These are phyloP conservation scores for Gracilaria gracilis DNA, from an alignment of 23 red algal species.

Conservation along the genomic window DNA sequence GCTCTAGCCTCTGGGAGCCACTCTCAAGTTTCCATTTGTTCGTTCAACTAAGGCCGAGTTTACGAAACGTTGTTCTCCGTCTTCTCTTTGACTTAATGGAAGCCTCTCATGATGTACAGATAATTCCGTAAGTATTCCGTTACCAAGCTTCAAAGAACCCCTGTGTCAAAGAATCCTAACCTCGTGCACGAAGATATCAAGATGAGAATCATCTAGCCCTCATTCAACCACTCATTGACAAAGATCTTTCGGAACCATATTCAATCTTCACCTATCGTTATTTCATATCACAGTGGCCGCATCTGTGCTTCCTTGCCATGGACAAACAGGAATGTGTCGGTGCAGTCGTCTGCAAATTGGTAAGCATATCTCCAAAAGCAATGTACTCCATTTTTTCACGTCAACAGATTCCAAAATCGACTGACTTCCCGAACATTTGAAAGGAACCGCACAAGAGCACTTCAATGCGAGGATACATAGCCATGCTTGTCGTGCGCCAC, in stretches of 20 bases:
- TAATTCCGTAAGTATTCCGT: not conserved
- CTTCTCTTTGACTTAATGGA: not conserved
- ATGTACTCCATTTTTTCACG: not conserved
- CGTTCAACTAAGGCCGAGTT: too few species aligned
- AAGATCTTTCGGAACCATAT: slow-evolving; percentile 95
- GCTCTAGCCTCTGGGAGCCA: too few species aligned
- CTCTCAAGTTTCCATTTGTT: too few species aligned
- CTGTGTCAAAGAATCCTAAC: not conserved
- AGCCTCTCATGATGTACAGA: not conserved
- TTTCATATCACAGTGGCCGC: slow-evolving; percentile 94
- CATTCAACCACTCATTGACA: slow-evolving; percentile 82
- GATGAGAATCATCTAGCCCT: slow-evolving; percentile 58
- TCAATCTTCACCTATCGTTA: slow-evolving; percentile 99
- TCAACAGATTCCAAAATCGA: not conserved
- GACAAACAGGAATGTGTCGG: slow-evolving; percentile 69
- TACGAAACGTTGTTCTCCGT: not conserved
- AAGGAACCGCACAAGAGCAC: slow-evolving; percentile 36
- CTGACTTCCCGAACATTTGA: not conserved
- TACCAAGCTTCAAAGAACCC: not conserved
- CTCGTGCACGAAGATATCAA: slow-evolving; percentile 21
- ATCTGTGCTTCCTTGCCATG: slow-evolving; percentile 86
- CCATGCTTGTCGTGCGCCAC: slow-evolving; percentile 92
- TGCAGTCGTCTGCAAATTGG: slow-evolving; percentile 91
- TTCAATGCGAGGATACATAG: slow-evolving; percentile 91
- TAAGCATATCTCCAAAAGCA: not conserved